Percentiles rank a stretch among this genome's conserved stretches.
These are phyloP conservation scores for Wolfiporia cocos DNA, from an alignment of 1,284 basidiomycete species.

Conservation along the genomic window DNA sequence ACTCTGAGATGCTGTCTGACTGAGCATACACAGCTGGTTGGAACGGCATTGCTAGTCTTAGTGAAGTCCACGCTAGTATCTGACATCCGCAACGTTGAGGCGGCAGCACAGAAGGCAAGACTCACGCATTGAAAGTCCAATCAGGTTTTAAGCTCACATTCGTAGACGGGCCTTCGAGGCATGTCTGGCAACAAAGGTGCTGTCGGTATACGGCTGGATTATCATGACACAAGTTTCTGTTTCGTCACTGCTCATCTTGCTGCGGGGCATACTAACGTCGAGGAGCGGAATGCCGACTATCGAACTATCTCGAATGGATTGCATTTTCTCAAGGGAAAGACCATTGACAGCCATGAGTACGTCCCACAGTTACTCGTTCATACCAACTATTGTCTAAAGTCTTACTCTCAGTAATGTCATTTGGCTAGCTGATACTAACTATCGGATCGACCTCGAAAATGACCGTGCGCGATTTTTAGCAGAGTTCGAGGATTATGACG, in stretches of 20 bases:
- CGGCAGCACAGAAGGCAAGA: constrained; percentile 80
- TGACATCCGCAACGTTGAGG: constrained; percentile 88
- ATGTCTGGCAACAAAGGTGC: constrained; percentile 98
- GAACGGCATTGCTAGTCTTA: constrained; percentile 86
- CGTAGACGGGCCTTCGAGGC: constrained; percentile 88
- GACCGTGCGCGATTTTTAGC: constrained; percentile 69
- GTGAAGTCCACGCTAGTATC: constrained; percentile 74
- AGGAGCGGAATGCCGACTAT: constrained; percentile 93
- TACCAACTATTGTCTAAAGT: too few species aligned
- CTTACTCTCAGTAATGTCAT: constrained; percentile 63
- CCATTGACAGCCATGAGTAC: constrained; percentile 86
- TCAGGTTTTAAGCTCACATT: not conserved
- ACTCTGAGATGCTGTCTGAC: constrained; percentile 4
- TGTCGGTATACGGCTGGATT: constrained; percentile 88
- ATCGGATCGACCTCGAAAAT: constrained; percentile 86
- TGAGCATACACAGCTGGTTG: constrained; percentile 88
- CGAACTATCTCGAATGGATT: constrained; percentile 80
- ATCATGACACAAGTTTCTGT: constrained; percentile 88
- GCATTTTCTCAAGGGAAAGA: constrained; percentile 86
- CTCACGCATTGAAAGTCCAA: not conserved
- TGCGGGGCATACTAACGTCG: constrained; percentile 85
- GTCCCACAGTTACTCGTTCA: too few species aligned
- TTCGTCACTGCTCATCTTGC: constrained; percentile 96
- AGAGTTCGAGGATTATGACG: constrained; percentile 60
- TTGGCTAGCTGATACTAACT: constrained; percentile 96